These are phyloP conservation scores for Alternaria rosae DNA, from an alignment of 2,329 filamentous ascomycete species.

Conservation along the genomic window DNA sequence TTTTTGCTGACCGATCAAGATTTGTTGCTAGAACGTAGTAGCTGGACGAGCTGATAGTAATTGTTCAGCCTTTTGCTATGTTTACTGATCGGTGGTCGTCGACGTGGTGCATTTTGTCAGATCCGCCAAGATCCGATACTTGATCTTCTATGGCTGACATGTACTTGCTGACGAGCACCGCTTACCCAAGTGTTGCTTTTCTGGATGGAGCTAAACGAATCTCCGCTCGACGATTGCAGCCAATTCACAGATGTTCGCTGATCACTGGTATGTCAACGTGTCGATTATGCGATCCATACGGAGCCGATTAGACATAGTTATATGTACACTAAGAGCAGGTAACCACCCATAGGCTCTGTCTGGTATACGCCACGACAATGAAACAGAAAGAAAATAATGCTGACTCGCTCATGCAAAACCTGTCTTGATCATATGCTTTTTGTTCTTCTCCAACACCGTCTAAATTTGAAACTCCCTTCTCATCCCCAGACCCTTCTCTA, in stretches of 20 bases:
- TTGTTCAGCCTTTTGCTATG: neutral
- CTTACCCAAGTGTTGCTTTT: neutral
- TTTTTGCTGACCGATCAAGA: neutral
- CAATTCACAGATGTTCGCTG: no score
- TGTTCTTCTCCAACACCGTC: neutral
- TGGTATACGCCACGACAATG: neutral
- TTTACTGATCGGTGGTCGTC: neutral
- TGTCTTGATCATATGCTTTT: neutral
- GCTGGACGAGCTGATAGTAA: neutral
- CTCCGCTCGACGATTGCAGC: neutral
- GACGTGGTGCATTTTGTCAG: neutral
- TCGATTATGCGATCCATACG: neutral
- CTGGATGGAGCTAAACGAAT: neutral
- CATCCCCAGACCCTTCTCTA: neutral
- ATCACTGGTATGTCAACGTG: neutral
- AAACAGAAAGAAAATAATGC: neutral
- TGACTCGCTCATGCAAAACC: neutral
- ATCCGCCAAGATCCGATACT: slow-evolving; percentile 1
- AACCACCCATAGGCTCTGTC: neutral
- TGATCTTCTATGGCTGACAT: neutral
- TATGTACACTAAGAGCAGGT: neutral
- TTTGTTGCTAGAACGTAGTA: neutral
- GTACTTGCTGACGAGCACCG: neutral
- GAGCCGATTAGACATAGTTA: neutral
- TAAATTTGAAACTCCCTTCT: neutral